Evolutionary conservation across 805 yeast species (phyloP).

Genomic region (Suhomyces sp.): DNA sequence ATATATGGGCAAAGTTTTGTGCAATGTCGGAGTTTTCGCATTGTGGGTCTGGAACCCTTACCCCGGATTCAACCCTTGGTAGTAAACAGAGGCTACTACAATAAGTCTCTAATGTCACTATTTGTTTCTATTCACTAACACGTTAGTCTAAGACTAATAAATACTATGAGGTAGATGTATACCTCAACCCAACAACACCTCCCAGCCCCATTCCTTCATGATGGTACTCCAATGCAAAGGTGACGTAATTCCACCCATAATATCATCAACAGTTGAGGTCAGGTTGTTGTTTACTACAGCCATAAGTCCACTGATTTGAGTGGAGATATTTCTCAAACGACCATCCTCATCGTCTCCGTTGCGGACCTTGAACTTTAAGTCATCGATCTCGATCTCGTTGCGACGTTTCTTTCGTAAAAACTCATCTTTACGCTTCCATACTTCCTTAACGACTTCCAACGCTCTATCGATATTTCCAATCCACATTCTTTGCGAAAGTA

Average conservation of each 20-base stretch:
- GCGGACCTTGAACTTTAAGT: constrained; percentile 14
- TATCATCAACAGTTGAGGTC: constrained; percentile 30
- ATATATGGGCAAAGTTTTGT: too few relatives aligned
- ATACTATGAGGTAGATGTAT: too few relatives aligned
- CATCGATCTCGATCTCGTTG: constrained; percentile 14
- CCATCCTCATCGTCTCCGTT: constrained; percentile 4
- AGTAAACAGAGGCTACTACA: too few relatives aligned
- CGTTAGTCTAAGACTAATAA: too few relatives aligned
- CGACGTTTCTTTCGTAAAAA: constrained; percentile 25
- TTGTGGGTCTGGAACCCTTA: too few relatives aligned
- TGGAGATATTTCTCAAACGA: constrained; percentile 21
- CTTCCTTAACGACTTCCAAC: constrained; percentile 67
- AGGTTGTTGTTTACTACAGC: constrained; percentile 36
- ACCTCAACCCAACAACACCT: constrained; percentile 59
- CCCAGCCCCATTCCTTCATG: constrained; percentile 80
- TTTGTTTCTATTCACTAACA: too few relatives aligned
- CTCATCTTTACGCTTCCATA: constrained; percentile 64
- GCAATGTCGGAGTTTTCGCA: too few relatives aligned
- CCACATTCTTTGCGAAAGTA: constrained; percentile 55
- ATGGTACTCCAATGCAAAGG: constrained; percentile 67
- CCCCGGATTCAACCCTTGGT: too few relatives aligned
- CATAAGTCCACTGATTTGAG: constrained; percentile 40
- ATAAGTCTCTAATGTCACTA: too few relatives aligned
- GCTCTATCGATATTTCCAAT: constrained; percentile 67
- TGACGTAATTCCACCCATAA: constrained; percentile 42